Evolutionary conservation across 306 rosid genomes (phyloP).

Genomic region (Rosa persica): DNA sequence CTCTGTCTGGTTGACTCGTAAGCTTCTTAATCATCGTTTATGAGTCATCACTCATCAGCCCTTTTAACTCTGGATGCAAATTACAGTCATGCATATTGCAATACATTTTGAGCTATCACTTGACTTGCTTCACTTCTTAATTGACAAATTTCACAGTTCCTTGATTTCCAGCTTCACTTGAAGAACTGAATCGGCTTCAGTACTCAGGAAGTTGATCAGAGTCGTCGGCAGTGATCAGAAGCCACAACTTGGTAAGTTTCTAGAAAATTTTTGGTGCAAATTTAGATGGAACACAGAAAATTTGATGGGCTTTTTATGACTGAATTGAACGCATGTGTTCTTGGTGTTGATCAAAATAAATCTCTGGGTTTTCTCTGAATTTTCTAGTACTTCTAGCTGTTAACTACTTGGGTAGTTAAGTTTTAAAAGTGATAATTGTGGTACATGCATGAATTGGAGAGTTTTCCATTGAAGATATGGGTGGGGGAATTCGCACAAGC

Average conservation of each 20-base stretch:
- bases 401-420: too few relatives aligned
- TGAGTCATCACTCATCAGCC: background rate
- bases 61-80: too few relatives aligned
- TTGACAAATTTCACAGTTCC: background rate
- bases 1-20: background rate
- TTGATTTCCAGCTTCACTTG: background rate
- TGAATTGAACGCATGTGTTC: background rate
- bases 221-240: background rate
- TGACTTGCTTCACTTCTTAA: background rate
- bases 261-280: background rate
- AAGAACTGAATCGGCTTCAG: background rate
- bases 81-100: background rate
- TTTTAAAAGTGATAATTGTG: too few relatives aligned
- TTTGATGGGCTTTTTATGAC: background rate
- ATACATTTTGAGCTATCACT: background rate
- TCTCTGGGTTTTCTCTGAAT: too few relatives aligned
- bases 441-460: background rate
- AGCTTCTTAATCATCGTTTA: background rate
- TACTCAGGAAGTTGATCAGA: background rate
- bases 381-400: background rate
- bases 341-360: background rate
- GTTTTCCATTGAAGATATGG: background rate
- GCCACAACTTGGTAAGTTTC: background rate
- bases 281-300: background rate
- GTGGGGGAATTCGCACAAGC: slow-evolving; percentile 5